A percentile compares a stretch with the other conserved stretches of the same genome.
phyloP scores from a whole-genome alignment of 2,329 filamentous ascomycete genomes.

The Exophiala sp. region DNA sequence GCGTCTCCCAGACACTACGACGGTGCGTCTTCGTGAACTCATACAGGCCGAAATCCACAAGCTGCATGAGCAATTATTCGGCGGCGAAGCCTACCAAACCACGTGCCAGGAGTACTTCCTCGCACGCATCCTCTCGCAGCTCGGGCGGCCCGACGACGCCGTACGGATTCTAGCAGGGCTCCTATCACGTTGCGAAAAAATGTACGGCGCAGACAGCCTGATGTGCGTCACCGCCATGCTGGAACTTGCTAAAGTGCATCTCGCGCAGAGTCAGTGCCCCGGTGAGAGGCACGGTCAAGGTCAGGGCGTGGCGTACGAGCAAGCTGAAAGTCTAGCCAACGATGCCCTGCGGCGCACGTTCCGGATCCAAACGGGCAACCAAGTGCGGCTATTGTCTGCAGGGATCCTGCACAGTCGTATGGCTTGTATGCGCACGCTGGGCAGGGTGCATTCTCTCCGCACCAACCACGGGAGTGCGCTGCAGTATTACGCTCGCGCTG shows the following conservation, averaged over 20 bases:
- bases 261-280: background rate
- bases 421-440: conserved; percentile 15
- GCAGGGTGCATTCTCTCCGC: conserved; percentile 8
- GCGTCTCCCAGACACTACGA: background rate
- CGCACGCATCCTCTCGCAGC: conserved; percentile 9
- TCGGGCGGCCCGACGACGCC: conserved; percentile 6
- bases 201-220: conserved; percentile 4
- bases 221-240: conserved; percentile 12
- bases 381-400: background rate
- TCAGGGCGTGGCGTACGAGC: background rate
- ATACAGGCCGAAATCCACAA: conserved; percentile 12
- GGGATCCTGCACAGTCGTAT: conserved; percentile 6
- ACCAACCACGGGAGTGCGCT: conserved; percentile 4
- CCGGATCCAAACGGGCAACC: background rate
- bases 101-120: conserved; percentile 13
- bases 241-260: conserved; percentile 12
- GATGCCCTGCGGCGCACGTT: conserved; percentile 9
- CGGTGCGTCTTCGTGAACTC: conserved; percentile 7
- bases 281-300: no score
- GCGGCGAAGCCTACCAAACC: conserved; percentile 2
- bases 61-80: conserved; percentile 10
- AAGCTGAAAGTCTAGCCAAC: conserved; percentile 4
- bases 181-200: conserved; percentile 2
- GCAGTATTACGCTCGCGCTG: conserved; percentile 9
- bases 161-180: conserved; percentile 2